Conservation (phyloP, 129 eudicot genomes). For the Logfia minima region DNA sequence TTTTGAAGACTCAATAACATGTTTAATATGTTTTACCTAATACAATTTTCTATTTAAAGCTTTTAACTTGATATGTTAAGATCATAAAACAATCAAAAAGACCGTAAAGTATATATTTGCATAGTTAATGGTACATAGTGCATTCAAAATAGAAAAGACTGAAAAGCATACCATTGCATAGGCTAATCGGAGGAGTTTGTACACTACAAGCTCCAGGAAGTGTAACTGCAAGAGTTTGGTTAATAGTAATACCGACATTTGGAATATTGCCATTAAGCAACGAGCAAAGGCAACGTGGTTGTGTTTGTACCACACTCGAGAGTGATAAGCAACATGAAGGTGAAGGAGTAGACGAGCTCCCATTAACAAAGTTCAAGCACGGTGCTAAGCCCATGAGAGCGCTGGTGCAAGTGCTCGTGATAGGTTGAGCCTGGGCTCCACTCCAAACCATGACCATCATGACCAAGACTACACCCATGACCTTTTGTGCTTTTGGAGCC, state of each 20-base stretch:
- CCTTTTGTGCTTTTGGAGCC: slow-evolving; percentile 33
- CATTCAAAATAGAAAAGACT: no score
- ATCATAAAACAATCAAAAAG: no score
- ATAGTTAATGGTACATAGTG: neutral
- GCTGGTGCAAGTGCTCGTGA: slow-evolving; percentile 36
- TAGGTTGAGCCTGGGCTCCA: slow-evolving; percentile 46
- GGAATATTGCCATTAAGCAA: slow-evolving; percentile 49
- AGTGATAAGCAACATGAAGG: slow-evolving; percentile 51
- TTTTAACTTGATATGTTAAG: no score
- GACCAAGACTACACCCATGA: slow-evolving; percentile 36
- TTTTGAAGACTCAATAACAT: no score
- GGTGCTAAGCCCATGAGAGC: slow-evolving; percentile 45
- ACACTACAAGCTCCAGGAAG: slow-evolving; percentile 65
- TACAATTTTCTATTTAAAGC: no score
- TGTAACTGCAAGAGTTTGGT: slow-evolving; percentile 57
- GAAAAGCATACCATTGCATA: slow-evolving; percentile 52
- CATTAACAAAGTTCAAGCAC: slow-evolving; percentile 46
- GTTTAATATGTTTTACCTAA: no score
- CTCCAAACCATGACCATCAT: slow-evolving; percentile 36
- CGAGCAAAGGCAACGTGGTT: slow-evolving; percentile 66
- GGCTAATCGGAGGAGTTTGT: slow-evolving; percentile 62
- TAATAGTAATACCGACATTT: slow-evolving; percentile 49
- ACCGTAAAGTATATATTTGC: neutral
- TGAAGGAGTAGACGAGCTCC: slow-evolving; percentile 46
- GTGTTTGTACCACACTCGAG: slow-evolving; percentile 41